phyloP scores from a whole-genome alignment of 495 filamentous ascomycete species.

The Stereocaulon alpinum region DNA sequence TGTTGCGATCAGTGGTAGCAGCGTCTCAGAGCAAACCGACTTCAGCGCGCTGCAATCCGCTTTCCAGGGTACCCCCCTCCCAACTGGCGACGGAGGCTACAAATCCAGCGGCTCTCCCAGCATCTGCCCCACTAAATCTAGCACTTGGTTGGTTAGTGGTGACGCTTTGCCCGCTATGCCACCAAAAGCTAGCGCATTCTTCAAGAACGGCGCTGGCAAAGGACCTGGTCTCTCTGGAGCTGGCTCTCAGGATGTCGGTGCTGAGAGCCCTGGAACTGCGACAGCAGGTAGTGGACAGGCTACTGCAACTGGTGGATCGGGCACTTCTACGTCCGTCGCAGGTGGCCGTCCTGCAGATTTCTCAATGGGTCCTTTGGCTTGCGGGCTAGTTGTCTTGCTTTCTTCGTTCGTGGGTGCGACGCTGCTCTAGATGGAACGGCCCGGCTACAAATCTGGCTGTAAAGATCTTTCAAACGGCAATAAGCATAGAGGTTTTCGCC shows the following conservation, averaged over 20 bases:
- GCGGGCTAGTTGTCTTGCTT: conserved; percentile 43
- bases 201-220: conserved; percentile 62
- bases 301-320: conserved; percentile 31
- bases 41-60: conserved; percentile 59
- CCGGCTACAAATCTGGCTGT: neutral
- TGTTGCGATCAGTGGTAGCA: conserved; percentile 51
- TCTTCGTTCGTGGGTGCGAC: conserved; percentile 57
- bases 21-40: conserved; percentile 47
- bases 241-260: conserved; percentile 62
- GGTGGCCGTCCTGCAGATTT: conserved; percentile 35
- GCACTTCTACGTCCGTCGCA: conserved; percentile 30
- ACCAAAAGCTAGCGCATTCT: conserved; percentile 51
- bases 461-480: conserved; percentile 3
- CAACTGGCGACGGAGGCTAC: conserved; percentile 67
- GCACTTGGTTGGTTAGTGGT: conserved; percentile 61
- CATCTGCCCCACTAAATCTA: conserved; percentile 57
- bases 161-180: conserved; percentile 70
- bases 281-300: conserved; percentile 50
- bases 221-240: conserved; percentile 60
- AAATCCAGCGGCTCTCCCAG: conserved; percentile 53
- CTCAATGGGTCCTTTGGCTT: conserved; percentile 43
- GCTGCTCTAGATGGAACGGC: conserved; percentile 36
- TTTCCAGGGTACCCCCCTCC: conserved; percentile 51
- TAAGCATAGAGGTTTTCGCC: neutral
- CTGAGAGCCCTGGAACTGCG: conserved; percentile 50